A percentile compares a stretch with the other conserved stretches of the same genome.
Evolutionary conservation across 163 green algal species (phyloP).

Genomic region (Chlorella variabilis): DNA sequence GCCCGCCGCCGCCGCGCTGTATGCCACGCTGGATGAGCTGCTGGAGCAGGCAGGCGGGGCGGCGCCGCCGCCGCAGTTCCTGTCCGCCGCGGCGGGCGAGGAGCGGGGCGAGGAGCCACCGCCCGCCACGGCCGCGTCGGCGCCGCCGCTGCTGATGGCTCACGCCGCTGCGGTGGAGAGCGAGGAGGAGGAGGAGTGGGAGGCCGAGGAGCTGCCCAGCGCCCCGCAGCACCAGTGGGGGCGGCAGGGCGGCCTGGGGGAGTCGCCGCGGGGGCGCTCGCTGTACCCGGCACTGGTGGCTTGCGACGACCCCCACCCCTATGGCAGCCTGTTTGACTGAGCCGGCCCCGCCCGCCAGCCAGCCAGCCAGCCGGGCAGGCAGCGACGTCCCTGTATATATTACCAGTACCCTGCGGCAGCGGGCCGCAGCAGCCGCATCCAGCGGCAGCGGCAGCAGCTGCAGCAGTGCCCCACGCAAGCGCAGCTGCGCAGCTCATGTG

Average conservation of each 20-base stretch:
- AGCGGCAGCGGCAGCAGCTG: no score
- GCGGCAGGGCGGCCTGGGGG: not conserved
- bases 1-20: constrained; percentile 49
- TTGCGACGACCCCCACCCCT: not conserved
- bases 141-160: not conserved
- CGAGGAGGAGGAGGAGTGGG: constrained; percentile 16
- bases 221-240: not conserved
- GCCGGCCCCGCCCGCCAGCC: no score
- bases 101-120: not conserved
- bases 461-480: no score
- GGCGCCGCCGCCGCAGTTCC: not conserved
- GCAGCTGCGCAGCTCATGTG: no score
- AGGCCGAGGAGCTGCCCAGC: not conserved
- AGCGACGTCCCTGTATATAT: no score
- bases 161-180: not conserved
- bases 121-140: not conserved
- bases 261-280: no score
- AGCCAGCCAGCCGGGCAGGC: no score
- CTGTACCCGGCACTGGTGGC: not conserved
- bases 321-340: constrained; percentile 18
- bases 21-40: constrained; percentile 17
- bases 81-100: not conserved
- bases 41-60: constrained; percentile 12
- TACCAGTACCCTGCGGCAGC: no score
- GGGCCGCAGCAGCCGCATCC: no score